Conservation (phyloP, 2,329 filamentous ascomycete genomes). For the Esteya vermicola region DNA sequence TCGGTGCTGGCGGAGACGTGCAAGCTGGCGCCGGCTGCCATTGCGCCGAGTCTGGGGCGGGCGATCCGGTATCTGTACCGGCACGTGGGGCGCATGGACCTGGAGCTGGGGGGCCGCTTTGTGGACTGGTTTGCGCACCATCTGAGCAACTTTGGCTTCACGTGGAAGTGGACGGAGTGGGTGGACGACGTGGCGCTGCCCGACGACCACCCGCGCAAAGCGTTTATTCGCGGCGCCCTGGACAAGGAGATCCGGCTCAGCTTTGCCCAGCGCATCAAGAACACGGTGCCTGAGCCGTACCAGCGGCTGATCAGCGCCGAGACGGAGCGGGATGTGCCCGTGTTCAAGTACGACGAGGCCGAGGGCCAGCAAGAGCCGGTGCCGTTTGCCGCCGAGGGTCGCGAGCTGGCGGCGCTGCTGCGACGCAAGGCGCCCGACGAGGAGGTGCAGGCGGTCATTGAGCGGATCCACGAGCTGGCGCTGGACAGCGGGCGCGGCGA, state of each 20-base stretch:
- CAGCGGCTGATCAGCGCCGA: conserved; percentile 69
- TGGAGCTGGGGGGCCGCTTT: conserved; percentile 77
- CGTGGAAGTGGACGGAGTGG: conserved; percentile 99
- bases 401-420: conserved; percentile 64
- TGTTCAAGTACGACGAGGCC: conserved; percentile 75
- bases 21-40: conserved; percentile 90
- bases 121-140: conserved; percentile 98
- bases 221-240: conserved; percentile 78
- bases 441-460: conserved; percentile 70
- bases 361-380: conserved; percentile 47
- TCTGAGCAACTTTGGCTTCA: conserved; percentile 96
- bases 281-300: conserved; percentile 77
- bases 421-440: conserved; percentile 75
- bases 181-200: conserved; percentile 69
- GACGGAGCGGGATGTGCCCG: conserved; percentile 90
- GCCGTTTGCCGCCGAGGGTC: conserved; percentile 74
- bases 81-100: conserved; percentile 66
- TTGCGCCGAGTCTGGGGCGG: conserved; percentile 82
- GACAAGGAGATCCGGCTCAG: conserved; percentile 96
- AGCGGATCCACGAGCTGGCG: conserved; percentile 69
- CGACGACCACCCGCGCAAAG: conserved; percentile 72
- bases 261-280: conserved; percentile 91
- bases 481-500: conserved; percentile 52
- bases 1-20: conserved; percentile 88
- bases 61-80: conserved; percentile 87